These are phyloP conservation scores for Neurospora sp. DNA, from an alignment of 495 filamentous ascomycete genomes.

Conservation along the genomic window DNA sequence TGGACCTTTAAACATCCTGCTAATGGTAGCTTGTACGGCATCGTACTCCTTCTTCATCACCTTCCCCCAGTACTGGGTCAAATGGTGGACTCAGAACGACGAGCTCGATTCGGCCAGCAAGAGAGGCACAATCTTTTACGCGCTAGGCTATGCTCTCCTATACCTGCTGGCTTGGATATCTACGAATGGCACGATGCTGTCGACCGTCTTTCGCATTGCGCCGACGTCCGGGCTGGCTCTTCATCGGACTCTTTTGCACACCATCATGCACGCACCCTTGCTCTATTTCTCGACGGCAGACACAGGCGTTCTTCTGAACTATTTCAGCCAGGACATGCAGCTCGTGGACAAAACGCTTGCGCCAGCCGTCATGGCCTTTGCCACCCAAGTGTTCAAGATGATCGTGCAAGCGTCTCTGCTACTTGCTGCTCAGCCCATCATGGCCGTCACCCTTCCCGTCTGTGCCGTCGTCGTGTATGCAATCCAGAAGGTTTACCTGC, in stretches of 20 bases:
- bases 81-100: slow-evolving; percentile 25
- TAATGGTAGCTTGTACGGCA: slow-evolving; percentile 25
- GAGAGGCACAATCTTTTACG: slow-evolving; percentile 13
- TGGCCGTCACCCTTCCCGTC: slow-evolving; percentile 26
- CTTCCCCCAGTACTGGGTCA: slow-evolving; percentile 31
- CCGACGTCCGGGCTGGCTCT: slow-evolving; percentile 9
- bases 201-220: slow-evolving; percentile 2
- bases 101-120: background rate
- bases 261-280: slow-evolving; percentile 8
- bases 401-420: slow-evolving; percentile 28
- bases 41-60: slow-evolving; percentile 27
- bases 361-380: slow-evolving; percentile 13
- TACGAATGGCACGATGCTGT: slow-evolving; percentile 18
- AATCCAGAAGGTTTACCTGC: slow-evolving; percentile 52
- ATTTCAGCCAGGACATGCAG: slow-evolving; percentile 51
- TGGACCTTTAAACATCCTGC: slow-evolving; percentile 35
- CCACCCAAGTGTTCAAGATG: slow-evolving; percentile 17
- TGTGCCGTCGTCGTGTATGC: slow-evolving; percentile 32
- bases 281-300: slow-evolving; percentile 7
- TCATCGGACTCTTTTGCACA: slow-evolving; percentile 12
- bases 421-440: slow-evolving; percentile 33
- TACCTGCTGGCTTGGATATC: slow-evolving; percentile 21
- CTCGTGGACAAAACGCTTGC: slow-evolving; percentile 47
- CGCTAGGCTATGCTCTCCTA: slow-evolving; percentile 20
- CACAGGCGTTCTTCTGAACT: slow-evolving; percentile 18